Conservation (phyloP, 75 land plant genomes). For the Picea glauca region DNA sequence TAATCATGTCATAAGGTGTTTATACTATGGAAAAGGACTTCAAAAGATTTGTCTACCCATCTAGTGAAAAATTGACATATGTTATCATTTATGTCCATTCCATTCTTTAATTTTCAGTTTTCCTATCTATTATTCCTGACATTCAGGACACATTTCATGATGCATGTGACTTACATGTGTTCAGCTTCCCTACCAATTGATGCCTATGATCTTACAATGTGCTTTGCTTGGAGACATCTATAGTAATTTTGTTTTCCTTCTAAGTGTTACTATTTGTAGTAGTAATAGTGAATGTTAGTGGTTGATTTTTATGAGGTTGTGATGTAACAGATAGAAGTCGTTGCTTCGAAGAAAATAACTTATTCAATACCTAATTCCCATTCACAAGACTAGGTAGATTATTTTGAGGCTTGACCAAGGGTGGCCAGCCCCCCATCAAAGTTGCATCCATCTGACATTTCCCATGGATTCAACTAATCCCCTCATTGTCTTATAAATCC, state of each 20-base stretch:
- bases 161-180: no score
- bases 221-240: slow-evolving; percentile 48
- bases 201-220: neutral
- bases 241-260: slow-evolving; percentile 34
- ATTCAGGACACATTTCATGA: no score
- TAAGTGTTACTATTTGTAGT: slow-evolving; percentile 13
- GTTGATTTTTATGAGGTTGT: slow-evolving; percentile 44
- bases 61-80: no score
- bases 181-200: no score
- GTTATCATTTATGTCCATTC: no score
- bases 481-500: slow-evolving; percentile 76
- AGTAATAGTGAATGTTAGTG: neutral
- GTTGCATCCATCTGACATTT: slow-evolving; percentile 91
- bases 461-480: slow-evolving; percentile 76
- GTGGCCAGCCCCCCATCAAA: slow-evolving; percentile 91
- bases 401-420: slow-evolving; percentile 59
- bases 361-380: slow-evolving; percentile 64
- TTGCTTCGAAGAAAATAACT: slow-evolving; percentile 73
- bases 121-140: no score
- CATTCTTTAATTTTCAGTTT: no score
- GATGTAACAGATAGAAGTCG: slow-evolving; percentile 69
- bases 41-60: no score
- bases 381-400: slow-evolving; percentile 20
- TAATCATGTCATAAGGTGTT: no score
- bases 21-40: no score